A percentile compares a stretch with the other conserved stretches of the same genome.
Evolutionary conservation across 805 yeast genomes (phyloP).

Genomic region (Yarrowia alimentaria): DNA sequence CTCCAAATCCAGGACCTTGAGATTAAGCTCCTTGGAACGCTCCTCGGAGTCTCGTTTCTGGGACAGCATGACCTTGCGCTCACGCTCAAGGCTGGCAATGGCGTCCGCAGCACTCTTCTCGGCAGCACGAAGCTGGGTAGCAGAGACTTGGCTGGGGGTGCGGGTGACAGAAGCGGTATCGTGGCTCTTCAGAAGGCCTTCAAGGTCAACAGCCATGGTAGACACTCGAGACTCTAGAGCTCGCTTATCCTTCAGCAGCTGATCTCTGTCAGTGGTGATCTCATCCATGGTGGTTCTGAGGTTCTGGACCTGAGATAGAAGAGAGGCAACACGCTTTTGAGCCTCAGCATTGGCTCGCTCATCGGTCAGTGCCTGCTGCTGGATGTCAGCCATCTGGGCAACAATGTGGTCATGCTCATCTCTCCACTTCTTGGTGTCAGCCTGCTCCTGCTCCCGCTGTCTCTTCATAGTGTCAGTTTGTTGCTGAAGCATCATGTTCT

Average conservation of each 20-base stretch:
- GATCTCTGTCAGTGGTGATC: slow-evolving; percentile 61
- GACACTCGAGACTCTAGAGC: slow-evolving; percentile 47
- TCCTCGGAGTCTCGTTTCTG: slow-evolving; percentile 36
- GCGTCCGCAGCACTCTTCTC: slow-evolving; percentile 18
- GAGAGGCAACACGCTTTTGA: slow-evolving; percentile 46
- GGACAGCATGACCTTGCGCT: slow-evolving; percentile 27
- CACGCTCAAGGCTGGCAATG: slow-evolving; percentile 29
- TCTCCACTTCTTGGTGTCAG: slow-evolving; percentile 16
- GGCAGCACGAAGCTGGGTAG: background rate
- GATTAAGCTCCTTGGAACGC: slow-evolving; percentile 36
- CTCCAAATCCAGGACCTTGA: slow-evolving; percentile 35
- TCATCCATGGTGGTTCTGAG: slow-evolving; percentile 61
- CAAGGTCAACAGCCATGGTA: slow-evolving; percentile 40
- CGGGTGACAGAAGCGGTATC: background rate
- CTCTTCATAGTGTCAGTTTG: slow-evolving; percentile 11
- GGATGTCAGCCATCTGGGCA: slow-evolving; percentile 44
- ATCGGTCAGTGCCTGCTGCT: slow-evolving; percentile 47
- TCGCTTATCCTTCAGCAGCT: slow-evolving; percentile 51
- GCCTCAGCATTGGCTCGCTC: slow-evolving; percentile 48
- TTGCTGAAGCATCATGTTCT: slow-evolving; percentile 13
- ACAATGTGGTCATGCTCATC: slow-evolving; percentile 35
- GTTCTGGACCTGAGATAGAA: slow-evolving; percentile 54
- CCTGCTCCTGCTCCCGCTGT: slow-evolving; percentile 14
- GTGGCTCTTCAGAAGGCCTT: slow-evolving; percentile 13
- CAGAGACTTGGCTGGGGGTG: background rate